A percentile compares a stretch with the other conserved stretches of the same genome.
phyloP scores from a whole-genome alignment of 208 protist genomes.

The Acanthamoeba castellanii region DNA sequence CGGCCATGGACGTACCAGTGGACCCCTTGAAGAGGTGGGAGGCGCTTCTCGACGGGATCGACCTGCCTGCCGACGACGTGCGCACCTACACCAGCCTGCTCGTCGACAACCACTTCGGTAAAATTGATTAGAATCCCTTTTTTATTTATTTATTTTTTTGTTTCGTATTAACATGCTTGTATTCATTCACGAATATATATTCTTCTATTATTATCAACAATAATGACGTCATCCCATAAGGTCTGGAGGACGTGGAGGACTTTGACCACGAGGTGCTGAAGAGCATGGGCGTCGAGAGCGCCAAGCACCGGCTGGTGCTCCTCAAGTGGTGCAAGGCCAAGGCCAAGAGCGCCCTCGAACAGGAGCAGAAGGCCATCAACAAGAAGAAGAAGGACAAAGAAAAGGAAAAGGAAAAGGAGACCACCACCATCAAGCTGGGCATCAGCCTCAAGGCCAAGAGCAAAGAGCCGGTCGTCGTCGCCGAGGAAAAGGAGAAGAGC shows the following conservation, averaged over 20 bases:
- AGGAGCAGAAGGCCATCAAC: neutral
- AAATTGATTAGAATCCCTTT: no score
- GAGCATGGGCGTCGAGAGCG: conserved; percentile 33
- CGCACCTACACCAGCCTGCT: neutral
- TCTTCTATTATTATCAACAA: no score
- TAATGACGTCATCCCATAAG: no score
- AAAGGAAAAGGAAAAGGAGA: neutral
- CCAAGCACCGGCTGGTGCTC: conserved; percentile 25
- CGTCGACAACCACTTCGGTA: neutral
- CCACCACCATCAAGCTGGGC: neutral
- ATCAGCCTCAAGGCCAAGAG: conserved; percentile 2
- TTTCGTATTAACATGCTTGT: neutral
- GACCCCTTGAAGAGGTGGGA: neutral
- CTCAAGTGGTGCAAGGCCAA: conserved; percentile 19
- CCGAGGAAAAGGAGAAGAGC: neutral
- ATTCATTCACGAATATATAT: no score
- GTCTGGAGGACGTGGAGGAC: neutral
- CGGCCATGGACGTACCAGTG: neutral
- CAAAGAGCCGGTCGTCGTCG: neutral
- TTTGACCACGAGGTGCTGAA: conserved; percentile 52
- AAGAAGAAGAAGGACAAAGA: neutral
- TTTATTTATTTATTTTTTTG: neutral
- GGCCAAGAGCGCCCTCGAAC: neutral
- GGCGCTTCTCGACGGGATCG: neutral
- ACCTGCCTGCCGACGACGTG: neutral